Percentiles rank a stretch among this genome's conserved stretches.
phyloP scores from a whole-genome alignment of 805 yeast genomes.

The Candida krabiensis region DNA sequence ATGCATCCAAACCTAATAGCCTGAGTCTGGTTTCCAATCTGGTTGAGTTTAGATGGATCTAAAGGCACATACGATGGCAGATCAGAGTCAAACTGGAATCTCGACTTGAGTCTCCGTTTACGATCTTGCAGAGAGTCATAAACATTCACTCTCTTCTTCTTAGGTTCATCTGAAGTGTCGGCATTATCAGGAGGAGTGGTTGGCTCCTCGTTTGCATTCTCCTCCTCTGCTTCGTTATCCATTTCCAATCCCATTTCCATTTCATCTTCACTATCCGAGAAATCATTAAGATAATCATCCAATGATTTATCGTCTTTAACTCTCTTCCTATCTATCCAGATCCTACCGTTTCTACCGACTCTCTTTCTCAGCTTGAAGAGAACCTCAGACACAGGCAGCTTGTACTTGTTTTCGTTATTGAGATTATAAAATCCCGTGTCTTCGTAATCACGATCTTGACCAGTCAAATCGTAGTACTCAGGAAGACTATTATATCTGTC shows the following conservation, averaged over 20 bases:
- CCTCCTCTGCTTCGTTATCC: slow-evolving; percentile 3
- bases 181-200: slow-evolving; percentile 13
- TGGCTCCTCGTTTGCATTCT: slow-evolving; percentile 5
- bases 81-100: slow-evolving; percentile 53
- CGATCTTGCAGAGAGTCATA: slow-evolving; percentile 35
- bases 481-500: slow-evolving; percentile 36
- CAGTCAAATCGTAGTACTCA: slow-evolving; percentile 43
- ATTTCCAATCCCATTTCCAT: slow-evolving; percentile 10
- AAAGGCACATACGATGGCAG: slow-evolving; percentile 46
- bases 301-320: slow-evolving; percentile 21
- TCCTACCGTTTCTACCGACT: slow-evolving; percentile 66
- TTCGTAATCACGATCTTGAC: slow-evolving; percentile 22
- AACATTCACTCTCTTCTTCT: slow-evolving; percentile 28
- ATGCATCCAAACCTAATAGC: slow-evolving; percentile 88
- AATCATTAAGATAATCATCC: slow-evolving; percentile 13
- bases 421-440: slow-evolving; percentile 23
- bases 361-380: slow-evolving; percentile 70
- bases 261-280: slow-evolving; percentile 23
- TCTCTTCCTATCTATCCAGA: slow-evolving; percentile 74
- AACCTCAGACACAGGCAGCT: slow-evolving; percentile 43
- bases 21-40: slow-evolving; percentile 83
- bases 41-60: slow-evolving; percentile 83
- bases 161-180: slow-evolving; percentile 3
- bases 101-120: slow-evolving; percentile 44
- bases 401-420: slow-evolving; percentile 18